Percentiles rank a stretch among this genome's conserved stretches.
Evolutionary conservation across 2,329 filamentous ascomycete genomes (phyloP).

Genomic region (Phaeoacremonium minimum): DNA sequence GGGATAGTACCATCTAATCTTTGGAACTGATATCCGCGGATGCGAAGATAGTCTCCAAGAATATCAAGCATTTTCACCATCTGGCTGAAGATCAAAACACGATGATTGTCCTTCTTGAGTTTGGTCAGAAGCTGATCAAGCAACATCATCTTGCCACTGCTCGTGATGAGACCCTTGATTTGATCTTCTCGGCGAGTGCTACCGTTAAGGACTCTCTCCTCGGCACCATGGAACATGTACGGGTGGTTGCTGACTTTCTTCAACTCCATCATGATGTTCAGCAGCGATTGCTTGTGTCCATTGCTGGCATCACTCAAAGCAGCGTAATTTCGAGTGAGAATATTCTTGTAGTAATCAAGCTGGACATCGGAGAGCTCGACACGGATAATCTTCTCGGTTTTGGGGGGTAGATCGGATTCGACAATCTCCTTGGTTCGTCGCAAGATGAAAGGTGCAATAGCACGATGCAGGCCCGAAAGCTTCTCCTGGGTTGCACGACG

Average conservation of each 20-base stretch:
- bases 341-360: conserved; percentile 98
- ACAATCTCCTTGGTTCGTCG: conserved; percentile 96
- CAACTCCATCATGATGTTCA: conserved; percentile 99
- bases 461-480: conserved; percentile 76
- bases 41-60: conserved; percentile 85
- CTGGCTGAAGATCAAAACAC: conserved; percentile 96
- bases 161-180: conserved; percentile 88
- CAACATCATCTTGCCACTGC: conserved; percentile 99
- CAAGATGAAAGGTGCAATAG: conserved; percentile 91
- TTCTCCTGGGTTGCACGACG: conserved; percentile 82
- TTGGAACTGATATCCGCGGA: conserved; percentile 93
- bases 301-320: conserved; percentile 85
- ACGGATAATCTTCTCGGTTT: conserved; percentile 98
- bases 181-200: conserved; percentile 82
- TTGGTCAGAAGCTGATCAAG: conserved; percentile 93
- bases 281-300: conserved; percentile 90
- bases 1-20: conserved; percentile 93
- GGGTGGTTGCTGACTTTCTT: conserved; percentile 99
- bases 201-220: conserved; percentile 80
- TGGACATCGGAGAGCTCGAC: conserved; percentile 96
- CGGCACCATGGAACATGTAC: conserved; percentile 93
- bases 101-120: conserved; percentile 87
- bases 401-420: conserved; percentile 91
- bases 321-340: conserved; percentile 92
- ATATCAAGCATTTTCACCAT: conserved; percentile 99